Evolutionary conservation across 2,329 filamentous ascomycete species (phyloP).

Genomic region (Cyphellophora europaea): DNA sequence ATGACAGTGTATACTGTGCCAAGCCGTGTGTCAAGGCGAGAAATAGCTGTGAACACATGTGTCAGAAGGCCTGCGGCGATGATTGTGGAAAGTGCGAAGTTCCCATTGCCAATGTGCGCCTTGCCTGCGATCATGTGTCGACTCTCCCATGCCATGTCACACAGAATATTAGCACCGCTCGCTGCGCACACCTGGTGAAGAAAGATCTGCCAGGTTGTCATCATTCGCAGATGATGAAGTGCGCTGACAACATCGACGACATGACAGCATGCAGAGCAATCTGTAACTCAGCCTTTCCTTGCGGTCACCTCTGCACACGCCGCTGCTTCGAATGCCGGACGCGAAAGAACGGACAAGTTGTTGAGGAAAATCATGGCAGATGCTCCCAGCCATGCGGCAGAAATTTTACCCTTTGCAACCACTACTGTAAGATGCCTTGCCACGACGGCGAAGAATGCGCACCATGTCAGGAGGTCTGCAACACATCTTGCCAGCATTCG

Average conservation of each 20-base stretch:
- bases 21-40: conserved; percentile 29
- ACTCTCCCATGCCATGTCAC: conserved; percentile 26
- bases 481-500: conserved; percentile 6
- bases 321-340: not conserved
- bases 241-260: conserved; percentile 35
- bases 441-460: conserved; percentile 33
- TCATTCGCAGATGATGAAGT: conserved; percentile 44
- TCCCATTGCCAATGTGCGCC: conserved; percentile 20
- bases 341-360: not conserved
- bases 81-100: conserved; percentile 27
- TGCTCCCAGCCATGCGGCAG: conserved; percentile 44
- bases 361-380: conserved; percentile 34
- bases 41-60: conserved; percentile 32
- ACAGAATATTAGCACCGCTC: conserved; percentile 37
- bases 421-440: conserved; percentile 44
- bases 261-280: conserved; percentile 38
- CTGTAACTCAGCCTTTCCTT: conserved; percentile 41
- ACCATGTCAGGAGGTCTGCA: conserved; percentile 18
- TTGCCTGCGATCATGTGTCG: conserved; percentile 25
- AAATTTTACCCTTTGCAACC: conserved; percentile 44
- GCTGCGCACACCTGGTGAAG: conserved; percentile 38
- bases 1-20: conserved; percentile 31
- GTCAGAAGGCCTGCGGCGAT: conserved; percentile 31
- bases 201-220: conserved; percentile 45
- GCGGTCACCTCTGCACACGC: conserved; percentile 48